Evolutionary conservation across 768 basidiomycete species (phyloP), one percentile per base, ranked within the genome.

Genomic region (Tylopilus plumbeoviolaceoides): DNA sequence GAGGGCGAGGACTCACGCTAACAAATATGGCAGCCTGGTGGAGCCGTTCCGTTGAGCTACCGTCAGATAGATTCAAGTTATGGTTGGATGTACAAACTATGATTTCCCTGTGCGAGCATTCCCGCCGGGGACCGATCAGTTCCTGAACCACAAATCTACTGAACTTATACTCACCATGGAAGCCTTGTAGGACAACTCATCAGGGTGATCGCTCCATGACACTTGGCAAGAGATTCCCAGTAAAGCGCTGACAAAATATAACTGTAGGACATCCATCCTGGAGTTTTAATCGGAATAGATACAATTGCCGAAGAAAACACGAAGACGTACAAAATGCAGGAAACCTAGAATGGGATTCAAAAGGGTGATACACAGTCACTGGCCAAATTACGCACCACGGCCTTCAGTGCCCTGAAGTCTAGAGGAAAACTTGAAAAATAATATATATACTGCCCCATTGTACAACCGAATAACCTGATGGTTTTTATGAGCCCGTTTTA

Each of bases 381-480:
- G 15, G 15, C 21, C 6, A 18, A 46, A 21, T 7, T 3, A 39
- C 52, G 38, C 7, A 59, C 58, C 57, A 47, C 4, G 0, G 12
- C 18, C 15, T 59, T 59, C 47, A 59, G 17, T 8, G 49, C 27
- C 23, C 25, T 48, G 3, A 51, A 15, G 23, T 59, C 58, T 30
- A 30, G 30, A 30, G 30, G 30, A 30, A 30, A 30, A 11, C 30
- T 7, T 15, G 38, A 7, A 27, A 47, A 56, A 15, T 59, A 60
- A 42, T 55, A 48, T 3, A 48, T 27, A n/a, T 41, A 44, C 31
- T 55, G 58, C 1, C 58, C 58, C 0, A 59, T 6, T 14, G 48
- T 51, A 20, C 58, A 59, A 5, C 58, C 58, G 9, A 45, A 55
- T 17, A 59, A 31, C 48, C 58, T 59, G 17, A 12, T 2, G 0